Evolutionary conservation across 2,329 filamentous ascomycete species (phyloP), one percentile per base, ranked within the genome.

Genomic region (Macrophomina pseudophaseolina): DNA sequence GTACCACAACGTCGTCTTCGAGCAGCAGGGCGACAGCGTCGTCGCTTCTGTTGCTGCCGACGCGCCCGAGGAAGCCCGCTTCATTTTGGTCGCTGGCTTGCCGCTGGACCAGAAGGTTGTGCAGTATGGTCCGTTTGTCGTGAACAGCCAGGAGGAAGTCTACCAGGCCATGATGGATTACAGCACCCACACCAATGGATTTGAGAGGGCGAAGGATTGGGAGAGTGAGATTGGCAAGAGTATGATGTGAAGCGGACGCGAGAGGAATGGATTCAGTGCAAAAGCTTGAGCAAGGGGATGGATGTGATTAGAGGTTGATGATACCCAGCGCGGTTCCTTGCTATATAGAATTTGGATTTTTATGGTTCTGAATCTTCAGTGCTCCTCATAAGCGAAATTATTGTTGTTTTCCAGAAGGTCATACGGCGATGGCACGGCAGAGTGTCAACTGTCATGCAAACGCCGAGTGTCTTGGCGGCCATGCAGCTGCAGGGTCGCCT

Each of bases 1-100:
- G 74, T 97, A 88, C 77, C 89, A 97, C 80, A 97, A 95, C 76
- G 91, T 95, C 30, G 92, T 97, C 5, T 97, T 98, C 74, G 90
- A 93, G 73, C 86, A 89, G 70, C 83, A 86, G 33, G 94, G 94
- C 53, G 92, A 97, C 72, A 85, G 87, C 33, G 85, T 98, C 8
- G 85, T 91, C 69, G 88, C 90, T 1, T 85, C 87, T 60, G 91
- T 95, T 11, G 85, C 88, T 3, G 86, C 86, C 12, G 86, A 85
- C 52, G 91, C 91, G 0, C 84, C 85, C 42, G 84, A 86, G 71
- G 81, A 76, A 28, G 83, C 85, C 2, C 80, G 87, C 63, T 84
- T 91, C 72, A 87, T 95, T 52, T 81, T 97, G 40, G 85, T 95
- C 16, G 91, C 92, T 0, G 93, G 93, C 11, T 86, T 91, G 71